phyloP scores from a whole-genome alignment of 352 stramenopile genomes.

The Phytophthora citrophthora region DNA sequence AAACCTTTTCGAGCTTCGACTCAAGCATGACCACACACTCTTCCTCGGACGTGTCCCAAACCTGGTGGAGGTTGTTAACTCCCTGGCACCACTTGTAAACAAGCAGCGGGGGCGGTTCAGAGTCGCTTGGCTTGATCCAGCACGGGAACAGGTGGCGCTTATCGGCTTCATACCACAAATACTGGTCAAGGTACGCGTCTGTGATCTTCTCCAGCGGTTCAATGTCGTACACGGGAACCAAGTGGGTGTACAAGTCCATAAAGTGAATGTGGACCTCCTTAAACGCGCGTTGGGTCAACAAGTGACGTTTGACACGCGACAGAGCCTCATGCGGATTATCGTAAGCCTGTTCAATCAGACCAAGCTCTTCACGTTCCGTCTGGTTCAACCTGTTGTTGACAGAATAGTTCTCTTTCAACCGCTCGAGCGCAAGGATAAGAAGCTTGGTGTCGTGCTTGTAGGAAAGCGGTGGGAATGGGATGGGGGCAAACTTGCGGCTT shows the following conservation, averaged over 20 bases:
- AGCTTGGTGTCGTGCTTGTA: constrained; percentile 99
- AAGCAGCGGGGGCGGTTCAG: constrained; percentile 97
- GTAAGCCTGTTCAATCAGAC: constrained; percentile 99
- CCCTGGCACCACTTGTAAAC: constrained; percentile 99
- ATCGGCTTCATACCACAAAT: constrained; percentile 99
- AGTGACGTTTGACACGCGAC: constrained; percentile 98
- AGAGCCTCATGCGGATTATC: constrained; percentile 99
- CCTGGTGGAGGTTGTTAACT: constrained; percentile 99
- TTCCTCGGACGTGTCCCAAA: constrained; percentile 98
- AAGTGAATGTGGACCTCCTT: constrained; percentile 99
- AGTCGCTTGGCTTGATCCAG: constrained; percentile 99
- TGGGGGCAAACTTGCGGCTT: constrained; percentile 98
- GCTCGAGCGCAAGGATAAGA: constrained; percentile 98
- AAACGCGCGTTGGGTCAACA: constrained; percentile 99
- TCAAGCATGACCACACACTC: constrained; percentile 99
- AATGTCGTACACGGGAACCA: constrained; percentile 99
- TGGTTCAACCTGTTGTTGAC: constrained; percentile 98
- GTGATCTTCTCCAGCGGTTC: constrained; percentile 99
- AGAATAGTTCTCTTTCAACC: constrained; percentile 99
- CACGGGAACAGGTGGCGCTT: constrained; percentile 99
- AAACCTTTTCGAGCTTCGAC: constrained; percentile 99
- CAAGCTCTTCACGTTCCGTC: constrained; percentile 98
- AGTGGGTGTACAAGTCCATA: constrained; percentile 99
- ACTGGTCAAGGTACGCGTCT: constrained; percentile 99
- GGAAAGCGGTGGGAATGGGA: constrained; percentile 98